Evolutionary conservation across 495 filamentous ascomycete species (phyloP).

Genomic region (Daldinia decipiens): DNA sequence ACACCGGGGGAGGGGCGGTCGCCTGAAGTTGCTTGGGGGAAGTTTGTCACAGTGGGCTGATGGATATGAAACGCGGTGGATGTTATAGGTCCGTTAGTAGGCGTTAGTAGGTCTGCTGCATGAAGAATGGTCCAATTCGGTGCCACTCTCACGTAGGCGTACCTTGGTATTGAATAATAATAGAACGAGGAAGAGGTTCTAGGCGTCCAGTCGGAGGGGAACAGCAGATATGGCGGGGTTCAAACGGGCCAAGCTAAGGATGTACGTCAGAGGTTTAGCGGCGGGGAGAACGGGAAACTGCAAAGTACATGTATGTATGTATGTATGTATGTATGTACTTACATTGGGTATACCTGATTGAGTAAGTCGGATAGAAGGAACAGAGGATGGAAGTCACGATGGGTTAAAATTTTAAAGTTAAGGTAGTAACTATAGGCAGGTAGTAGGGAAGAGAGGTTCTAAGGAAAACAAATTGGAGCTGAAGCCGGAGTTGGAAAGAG

Average conservation of each 20-base stretch:
- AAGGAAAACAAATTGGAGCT: not conserved
- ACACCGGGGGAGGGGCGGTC: not conserved
- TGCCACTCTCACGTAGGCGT: not conserved
- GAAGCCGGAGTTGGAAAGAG: not conserved
- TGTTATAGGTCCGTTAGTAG: conserved; percentile 39
- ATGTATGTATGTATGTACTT: not conserved
- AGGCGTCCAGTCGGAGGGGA: conserved; percentile 36
- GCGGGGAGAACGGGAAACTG: conserved; percentile 1
- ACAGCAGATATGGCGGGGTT: conserved; percentile 31
- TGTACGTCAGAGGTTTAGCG: conserved; percentile 20
- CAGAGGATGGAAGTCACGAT: conserved; percentile 2
- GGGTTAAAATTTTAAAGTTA: not conserved
- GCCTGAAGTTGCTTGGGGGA: conserved; percentile 13
- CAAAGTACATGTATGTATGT: not conserved
- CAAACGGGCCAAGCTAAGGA: conserved; percentile 9
- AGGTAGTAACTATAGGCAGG: not conserved
- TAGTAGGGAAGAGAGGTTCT: not conserved
- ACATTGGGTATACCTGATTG: not conserved
- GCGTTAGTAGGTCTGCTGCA: not conserved
- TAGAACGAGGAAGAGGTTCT: conserved; percentile 23
- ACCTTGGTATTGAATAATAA: conserved; percentile 27
- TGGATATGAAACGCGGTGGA: conserved; percentile 35
- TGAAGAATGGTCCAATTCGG: conserved; percentile 23
- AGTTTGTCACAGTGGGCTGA: conserved; percentile 34
- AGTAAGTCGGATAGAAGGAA: conserved; percentile 1